A percentile compares a stretch with the other conserved stretches of the same genome.
Conservation (phyloP, 164 flowering plant species). For the Pachysandra terminalis region DNA sequence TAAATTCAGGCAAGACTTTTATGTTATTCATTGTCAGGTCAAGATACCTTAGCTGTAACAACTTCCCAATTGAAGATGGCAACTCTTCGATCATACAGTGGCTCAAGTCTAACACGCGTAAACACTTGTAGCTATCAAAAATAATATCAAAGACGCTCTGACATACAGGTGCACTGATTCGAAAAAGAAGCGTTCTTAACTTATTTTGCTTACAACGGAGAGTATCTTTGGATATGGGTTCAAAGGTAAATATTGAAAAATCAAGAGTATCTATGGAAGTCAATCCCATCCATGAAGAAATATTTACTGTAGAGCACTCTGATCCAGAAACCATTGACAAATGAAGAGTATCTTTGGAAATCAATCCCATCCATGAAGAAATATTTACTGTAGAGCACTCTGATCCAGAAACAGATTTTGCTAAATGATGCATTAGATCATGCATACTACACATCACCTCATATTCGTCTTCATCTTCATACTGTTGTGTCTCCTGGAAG, state of each 20-base stretch:
- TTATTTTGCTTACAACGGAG: too few species aligned
- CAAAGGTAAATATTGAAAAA: too few species aligned
- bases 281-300: too few species aligned
- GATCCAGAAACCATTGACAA: not conserved
- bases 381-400: not conserved
- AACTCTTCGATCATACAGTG: not conserved
- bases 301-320: not conserved
- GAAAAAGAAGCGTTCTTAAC: too few species aligned
- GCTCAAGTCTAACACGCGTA: not conserved
- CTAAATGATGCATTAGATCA: constrained; percentile 20
- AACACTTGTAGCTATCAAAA: too few species aligned
- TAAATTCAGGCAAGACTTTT: not conserved
- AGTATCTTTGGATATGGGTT: too few species aligned
- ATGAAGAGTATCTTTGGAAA: too few species aligned
- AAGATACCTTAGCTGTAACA: constrained; percentile 4
- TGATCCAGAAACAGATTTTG: not conserved
- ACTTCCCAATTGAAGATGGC: not conserved
- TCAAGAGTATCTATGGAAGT: too few species aligned
- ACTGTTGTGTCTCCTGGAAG: not conserved
- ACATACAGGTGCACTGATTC: too few species aligned
- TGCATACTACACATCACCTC: constrained; percentile 11
- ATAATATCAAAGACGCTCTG: too few species aligned
- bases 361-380: too few species aligned
- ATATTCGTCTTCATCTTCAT: not conserved
- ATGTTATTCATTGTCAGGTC: too few species aligned